Conservation (phyloP, 2,329 filamentous ascomycete species). For the Helicocarpus griseus region DNA sequence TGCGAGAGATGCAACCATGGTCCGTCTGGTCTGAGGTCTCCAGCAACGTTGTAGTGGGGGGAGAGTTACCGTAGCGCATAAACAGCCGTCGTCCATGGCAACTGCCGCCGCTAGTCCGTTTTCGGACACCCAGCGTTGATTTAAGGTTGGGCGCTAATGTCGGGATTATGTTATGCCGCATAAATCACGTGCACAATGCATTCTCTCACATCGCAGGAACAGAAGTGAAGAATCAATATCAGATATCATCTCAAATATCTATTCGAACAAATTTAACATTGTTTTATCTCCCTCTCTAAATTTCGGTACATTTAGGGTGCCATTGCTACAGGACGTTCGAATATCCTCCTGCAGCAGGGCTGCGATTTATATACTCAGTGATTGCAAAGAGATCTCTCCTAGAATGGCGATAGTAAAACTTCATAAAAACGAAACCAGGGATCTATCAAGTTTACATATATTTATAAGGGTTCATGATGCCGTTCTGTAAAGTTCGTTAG, state of each 20-base stretch:
- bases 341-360: not conserved
- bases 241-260: no score
- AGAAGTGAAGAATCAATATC: not conserved
- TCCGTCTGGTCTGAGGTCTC: not conserved
- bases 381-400: not conserved
- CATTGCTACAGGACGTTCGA: no score
- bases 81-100: conserved; percentile 13
- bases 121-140: not conserved
- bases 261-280: no score
- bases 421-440: not conserved
- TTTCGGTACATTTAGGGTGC: no score
- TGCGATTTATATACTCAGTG: not conserved
- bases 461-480: conserved; percentile 99
- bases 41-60: not conserved
- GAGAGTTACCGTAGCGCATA: not conserved
- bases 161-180: no score
- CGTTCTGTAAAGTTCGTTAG: conserved; percentile 53
- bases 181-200: conserved; percentile 3
- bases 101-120: conserved; percentile 9
- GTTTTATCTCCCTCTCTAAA: no score
- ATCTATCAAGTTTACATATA: conserved; percentile 50
- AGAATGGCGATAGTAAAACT: no score
- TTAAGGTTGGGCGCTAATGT: conserved; percentile 3
- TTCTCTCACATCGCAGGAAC: not conserved
- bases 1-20: not conserved